Conservation (phyloP, 768 basidiomycete genomes). For the Mycena olivaceomarginata region DNA sequence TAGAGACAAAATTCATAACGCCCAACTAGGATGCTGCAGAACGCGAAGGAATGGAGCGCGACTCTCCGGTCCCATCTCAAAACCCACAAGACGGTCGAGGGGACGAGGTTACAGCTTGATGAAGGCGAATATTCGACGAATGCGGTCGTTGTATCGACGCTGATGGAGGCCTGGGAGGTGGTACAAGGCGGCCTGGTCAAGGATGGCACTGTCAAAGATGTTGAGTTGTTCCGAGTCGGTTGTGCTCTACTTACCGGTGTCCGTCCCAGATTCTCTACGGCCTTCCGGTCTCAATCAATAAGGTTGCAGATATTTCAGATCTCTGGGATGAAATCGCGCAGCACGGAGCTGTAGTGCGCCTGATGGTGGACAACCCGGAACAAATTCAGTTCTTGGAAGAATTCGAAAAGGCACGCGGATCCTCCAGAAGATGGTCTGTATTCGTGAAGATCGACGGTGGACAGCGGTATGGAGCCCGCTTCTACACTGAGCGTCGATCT, state of each 20-base stretch:
- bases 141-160: conserved; percentile 87
- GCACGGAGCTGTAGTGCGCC: conserved; percentile 76
- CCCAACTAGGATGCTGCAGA: conserved; percentile 72
- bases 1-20: too few relatives aligned
- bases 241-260: background rate
- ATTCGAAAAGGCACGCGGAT: conserved; percentile 67
- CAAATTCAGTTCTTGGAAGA: conserved; percentile 81
- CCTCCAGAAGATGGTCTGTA: conserved; percentile 76
- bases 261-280: conserved; percentile 85
- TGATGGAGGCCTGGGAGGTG: conserved; percentile 89
- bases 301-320: conserved; percentile 80
- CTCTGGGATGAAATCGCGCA: conserved; percentile 74
- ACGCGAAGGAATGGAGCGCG: conserved; percentile 80
- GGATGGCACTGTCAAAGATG: conserved; percentile 87
- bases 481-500: conserved; percentile 35
- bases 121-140: conserved; percentile 72
- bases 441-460: conserved; percentile 91
- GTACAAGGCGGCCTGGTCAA: conserved; percentile 79
- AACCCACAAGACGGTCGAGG: conserved; percentile 91
- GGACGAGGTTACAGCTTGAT: conserved; percentile 80
- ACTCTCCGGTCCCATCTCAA: conserved; percentile 90
- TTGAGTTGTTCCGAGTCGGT: conserved; percentile 57
- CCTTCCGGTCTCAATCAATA: conserved; percentile 82
- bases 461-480: conserved; percentile 72
- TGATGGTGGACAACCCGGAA: conserved; percentile 86